A percentile compares a stretch with the other conserved stretches of the same genome.
Conservation (phyloP, 495 filamentous ascomycete species). For the Platismatia glauca region DNA sequence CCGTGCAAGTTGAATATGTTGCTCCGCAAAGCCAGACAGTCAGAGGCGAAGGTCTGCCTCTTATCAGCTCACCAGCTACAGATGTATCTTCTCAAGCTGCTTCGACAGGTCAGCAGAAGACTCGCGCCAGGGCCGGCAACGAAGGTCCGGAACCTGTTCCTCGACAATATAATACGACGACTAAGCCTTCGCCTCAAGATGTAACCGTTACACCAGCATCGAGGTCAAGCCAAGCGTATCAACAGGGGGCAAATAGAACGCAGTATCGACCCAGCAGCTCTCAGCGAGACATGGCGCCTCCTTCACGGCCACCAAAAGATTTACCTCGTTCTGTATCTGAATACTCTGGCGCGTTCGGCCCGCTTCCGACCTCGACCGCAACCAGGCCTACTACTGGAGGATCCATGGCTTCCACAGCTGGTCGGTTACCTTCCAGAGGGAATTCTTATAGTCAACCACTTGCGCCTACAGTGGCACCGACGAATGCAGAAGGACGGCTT, state of each 20-base stretch:
- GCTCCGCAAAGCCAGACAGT: constrained; percentile 75
- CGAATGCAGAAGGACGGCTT: constrained; percentile 84
- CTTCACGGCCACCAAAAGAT: constrained; percentile 40
- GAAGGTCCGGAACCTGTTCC: constrained; percentile 39
- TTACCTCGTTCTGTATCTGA: constrained; percentile 50
- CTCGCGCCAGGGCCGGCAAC: constrained; percentile 43
- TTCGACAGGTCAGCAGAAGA: constrained; percentile 24
- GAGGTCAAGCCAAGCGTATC: constrained; percentile 25
- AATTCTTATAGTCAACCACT: constrained; percentile 81
- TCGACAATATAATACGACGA: constrained; percentile 31
- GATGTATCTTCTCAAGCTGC: constrained; percentile 17
- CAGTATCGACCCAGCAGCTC: constrained; percentile 40
- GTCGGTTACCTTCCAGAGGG: constrained; percentile 63
- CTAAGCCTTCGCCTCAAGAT: constrained; percentile 47
- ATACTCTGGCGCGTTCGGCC: constrained; percentile 40
- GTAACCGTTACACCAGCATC: constrained; percentile 37
- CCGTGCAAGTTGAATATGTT: constrained; percentile 97
- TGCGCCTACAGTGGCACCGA: constrained; percentile 77
- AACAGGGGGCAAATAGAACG: constrained; percentile 29
- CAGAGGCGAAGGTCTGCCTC: constrained; percentile 45
- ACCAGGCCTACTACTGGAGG: constrained; percentile 70
- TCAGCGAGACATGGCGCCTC: constrained; percentile 39
- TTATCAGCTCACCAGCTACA: constrained; percentile 16
- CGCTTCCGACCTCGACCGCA: constrained; percentile 37
- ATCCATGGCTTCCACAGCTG: constrained; percentile 63